A percentile compares a stretch with the other conserved stretches of the same genome.
These are phyloP conservation scores for Fraxinus nigra DNA, from an alignment of 305 asterid genomes.

Conservation along the genomic window DNA sequence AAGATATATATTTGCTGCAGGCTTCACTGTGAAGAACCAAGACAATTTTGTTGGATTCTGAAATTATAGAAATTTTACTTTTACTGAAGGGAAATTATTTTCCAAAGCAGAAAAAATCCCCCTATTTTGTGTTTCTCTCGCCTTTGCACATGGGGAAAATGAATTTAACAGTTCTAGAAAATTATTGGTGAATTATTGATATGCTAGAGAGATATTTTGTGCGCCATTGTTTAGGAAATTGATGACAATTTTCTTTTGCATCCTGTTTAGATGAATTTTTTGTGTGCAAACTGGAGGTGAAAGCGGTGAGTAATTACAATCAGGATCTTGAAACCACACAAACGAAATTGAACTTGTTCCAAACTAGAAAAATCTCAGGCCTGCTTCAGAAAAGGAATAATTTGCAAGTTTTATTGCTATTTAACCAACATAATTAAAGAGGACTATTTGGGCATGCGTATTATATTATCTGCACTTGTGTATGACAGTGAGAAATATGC, in stretches of 20 bases:
- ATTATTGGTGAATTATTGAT: not conserved
- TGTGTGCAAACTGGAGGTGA: not conserved
- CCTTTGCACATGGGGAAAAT: not conserved
- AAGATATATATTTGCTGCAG: constrained; percentile 57
- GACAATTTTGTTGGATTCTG: not conserved
- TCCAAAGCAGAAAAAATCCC: not conserved
- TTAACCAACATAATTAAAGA: not conserved
- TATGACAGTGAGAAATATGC: not conserved
- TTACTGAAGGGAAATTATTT: not conserved
- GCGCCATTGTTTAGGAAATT: not conserved
- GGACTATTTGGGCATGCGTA: not conserved
- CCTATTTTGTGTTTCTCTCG: not conserved
- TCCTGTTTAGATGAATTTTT: not conserved
- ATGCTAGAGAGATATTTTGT: not conserved
- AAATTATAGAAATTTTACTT: not conserved
- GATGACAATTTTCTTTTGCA: not conserved
- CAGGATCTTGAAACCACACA: not conserved
- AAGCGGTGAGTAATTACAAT: not conserved
- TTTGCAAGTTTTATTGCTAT: not conserved
- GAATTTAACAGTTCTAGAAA: not conserved
- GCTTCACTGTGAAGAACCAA: constrained; percentile 55
- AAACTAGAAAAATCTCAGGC: not conserved
- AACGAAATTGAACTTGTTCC: not conserved
- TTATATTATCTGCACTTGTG: not conserved
- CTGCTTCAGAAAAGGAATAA: not conserved